phyloP scores from a whole-genome alignment of 352 stramenopile species.

The Phytopythium sindhum region DNA sequence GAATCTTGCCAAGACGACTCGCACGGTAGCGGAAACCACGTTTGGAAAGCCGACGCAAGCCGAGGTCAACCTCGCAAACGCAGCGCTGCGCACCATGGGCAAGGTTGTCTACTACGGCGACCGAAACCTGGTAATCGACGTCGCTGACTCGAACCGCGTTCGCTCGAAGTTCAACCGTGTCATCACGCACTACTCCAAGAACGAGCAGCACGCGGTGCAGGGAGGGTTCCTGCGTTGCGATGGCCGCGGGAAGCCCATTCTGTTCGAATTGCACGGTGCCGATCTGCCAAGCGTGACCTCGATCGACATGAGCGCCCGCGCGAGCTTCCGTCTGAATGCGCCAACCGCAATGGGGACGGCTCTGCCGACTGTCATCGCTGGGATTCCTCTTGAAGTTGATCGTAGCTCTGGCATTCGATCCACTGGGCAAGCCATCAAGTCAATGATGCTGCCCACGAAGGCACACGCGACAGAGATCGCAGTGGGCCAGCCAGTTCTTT shows the following conservation, averaged over 20 bases:
- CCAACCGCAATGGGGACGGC: background rate
- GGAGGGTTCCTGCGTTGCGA: constrained; percentile 75
- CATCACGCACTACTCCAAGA: constrained; percentile 78
- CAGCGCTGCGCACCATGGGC: constrained; percentile 52
- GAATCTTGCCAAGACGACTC: constrained; percentile 54
- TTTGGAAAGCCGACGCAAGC: constrained; percentile 60
- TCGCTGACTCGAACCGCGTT: constrained; percentile 77
- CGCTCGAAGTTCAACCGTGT: constrained; percentile 84
- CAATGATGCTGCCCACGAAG: constrained; percentile 11
- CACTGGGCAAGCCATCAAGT: constrained; percentile 3
- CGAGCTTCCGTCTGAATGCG: constrained; percentile 5
- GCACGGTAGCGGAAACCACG: constrained; percentile 62
- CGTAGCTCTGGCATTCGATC: background rate
- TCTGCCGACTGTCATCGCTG: background rate
- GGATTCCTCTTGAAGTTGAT: background rate
- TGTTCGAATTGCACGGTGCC: constrained; percentile 68
- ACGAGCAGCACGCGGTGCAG: constrained; percentile 47
- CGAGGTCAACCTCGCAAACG: constrained; percentile 44
- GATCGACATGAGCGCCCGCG: constrained; percentile 41
- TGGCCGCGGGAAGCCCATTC: constrained; percentile 63
- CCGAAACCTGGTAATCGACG: constrained; percentile 72
- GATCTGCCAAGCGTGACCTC: constrained; percentile 45
- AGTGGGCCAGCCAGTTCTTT: constrained; percentile 33
- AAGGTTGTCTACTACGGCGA: constrained; percentile 81
- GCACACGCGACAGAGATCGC: constrained; percentile 20